Percentiles rank a stretch among this genome's conserved stretches.
phyloP scores from a whole-genome alignment of 2,329 filamentous ascomycete species.

The Diaporthe vaccinii region DNA sequence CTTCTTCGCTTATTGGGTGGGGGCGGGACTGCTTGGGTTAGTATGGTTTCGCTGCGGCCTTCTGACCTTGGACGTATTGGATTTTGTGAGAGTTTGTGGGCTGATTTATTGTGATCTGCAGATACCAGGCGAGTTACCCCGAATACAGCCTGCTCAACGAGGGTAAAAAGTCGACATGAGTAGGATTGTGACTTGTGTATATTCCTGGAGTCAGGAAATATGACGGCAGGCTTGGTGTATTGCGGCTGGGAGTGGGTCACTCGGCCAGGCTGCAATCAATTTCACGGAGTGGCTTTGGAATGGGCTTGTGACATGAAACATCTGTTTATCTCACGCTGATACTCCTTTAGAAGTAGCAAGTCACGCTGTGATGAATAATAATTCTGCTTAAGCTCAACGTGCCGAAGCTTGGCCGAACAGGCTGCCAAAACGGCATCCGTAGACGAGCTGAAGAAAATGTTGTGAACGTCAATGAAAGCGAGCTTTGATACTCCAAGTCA shows the following conservation, averaged over 20 bases:
- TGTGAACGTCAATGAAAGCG: no score
- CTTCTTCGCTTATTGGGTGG: constrained; percentile 37
- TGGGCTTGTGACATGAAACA: not conserved
- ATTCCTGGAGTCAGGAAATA: not conserved
- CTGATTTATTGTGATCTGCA: not conserved
- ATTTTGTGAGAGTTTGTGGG: not conserved
- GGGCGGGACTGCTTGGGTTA: constrained; percentile 36
- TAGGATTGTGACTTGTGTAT: not conserved
- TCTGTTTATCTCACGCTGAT: not conserved
- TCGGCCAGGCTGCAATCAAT: no score
- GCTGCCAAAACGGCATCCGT: no score
- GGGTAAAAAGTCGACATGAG: constrained; percentile 15
- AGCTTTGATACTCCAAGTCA: no score
- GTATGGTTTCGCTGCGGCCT: not conserved
- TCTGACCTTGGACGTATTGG: not conserved
- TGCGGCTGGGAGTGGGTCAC: not conserved
- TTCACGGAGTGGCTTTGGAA: no score
- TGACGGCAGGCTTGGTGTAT: not conserved
- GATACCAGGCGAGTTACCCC: constrained; percentile 31
- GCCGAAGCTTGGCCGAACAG: not conserved
- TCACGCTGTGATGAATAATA: not conserved
- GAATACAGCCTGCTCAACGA: constrained; percentile 25
- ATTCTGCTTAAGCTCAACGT: not conserved
- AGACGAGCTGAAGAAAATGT: no score
- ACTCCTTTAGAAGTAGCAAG: not conserved